Base-by-base conservation (phyloP, 2,329 filamentous ascomycete genomes). In the Colletotrichum gigasporum region DNA sequence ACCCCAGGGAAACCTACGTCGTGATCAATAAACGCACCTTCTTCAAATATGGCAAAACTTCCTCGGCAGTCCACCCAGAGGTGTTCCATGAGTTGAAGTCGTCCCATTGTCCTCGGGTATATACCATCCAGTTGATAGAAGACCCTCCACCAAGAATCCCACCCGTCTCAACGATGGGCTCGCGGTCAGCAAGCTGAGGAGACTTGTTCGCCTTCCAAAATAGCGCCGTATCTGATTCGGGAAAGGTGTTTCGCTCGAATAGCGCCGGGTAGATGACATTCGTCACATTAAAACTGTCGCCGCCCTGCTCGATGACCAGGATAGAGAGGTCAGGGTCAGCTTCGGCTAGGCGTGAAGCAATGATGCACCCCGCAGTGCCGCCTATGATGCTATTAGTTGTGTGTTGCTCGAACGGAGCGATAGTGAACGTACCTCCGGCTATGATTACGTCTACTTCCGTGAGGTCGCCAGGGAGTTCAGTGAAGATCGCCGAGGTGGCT, bases 391-490 rank as follows among this genome's bases (percentile, higher is more conserved):
- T 6, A 44, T 37, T 26, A 37, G 32, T n/a, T n/a, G 6, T 2
- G n/a, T 56, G 9, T 54, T 20, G 14, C n/a, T 12, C 2, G 11
- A 18, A 8, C 12, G 8, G 22, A 5, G 18, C 11, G 30, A 9
- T 1, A 10, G 24, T n/a, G 7, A 18, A 65, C 70, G 41, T 71
- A 79, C 80, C 81, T 68, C 83, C 83, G 4, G 79, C 80, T 54
- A 86, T 78, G 58, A 86, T 82, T 41, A 86, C 77, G 66, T 86
- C 84, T 8, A 85, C 80, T 64, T 83, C 80, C 35, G 75, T 55
- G 16, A 81, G 64, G 8, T 71, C 69, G 8, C 75, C 72, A 0
- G 70, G 67, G 7, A 72, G 59, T 28, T 68, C 56, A 1, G 34
- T 69, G 39, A 66, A 58, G 7, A 70, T 32, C 52, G 71, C 71